These are phyloP conservation scores for Fusarium proliferatum DNA, from an alignment of 2,329 filamentous ascomycete genomes.

Conservation along the genomic window DNA sequence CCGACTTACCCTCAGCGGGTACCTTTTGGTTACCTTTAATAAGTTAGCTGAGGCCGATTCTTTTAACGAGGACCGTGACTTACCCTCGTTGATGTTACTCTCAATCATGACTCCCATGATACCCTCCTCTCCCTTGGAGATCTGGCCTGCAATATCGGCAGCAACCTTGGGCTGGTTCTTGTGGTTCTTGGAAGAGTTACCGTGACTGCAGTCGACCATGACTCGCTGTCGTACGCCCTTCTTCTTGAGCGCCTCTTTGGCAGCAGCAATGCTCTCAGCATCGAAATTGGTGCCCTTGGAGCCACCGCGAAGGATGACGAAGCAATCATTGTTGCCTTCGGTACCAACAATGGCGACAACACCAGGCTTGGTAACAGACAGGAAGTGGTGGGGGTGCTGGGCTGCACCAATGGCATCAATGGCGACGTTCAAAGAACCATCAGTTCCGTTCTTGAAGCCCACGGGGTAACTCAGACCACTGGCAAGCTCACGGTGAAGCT, in stretches of 20 bases:
- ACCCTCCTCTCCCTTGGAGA: conserved; percentile 81
- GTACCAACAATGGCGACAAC: conserved; percentile 96
- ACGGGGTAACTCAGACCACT: conserved; percentile 96
- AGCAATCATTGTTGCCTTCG: conserved; percentile 95
- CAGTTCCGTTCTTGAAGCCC: conserved; percentile 99
- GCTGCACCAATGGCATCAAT: conserved; percentile 97
- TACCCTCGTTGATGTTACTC: conserved; percentile 94
- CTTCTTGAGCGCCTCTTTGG: conserved; percentile 81
- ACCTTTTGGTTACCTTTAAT: conserved; percentile 83
- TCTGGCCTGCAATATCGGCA: conserved; percentile 82
- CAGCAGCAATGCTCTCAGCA: conserved; percentile 81
- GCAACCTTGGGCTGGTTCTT: conserved; percentile 97
- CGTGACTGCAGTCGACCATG: conserved; percentile 99
- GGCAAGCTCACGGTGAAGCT: conserved; percentile 93
- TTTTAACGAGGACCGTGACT: conserved; percentile 36
- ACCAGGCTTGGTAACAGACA: conserved; percentile 96
- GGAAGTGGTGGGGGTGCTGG: conserved; percentile 92
- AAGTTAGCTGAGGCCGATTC: conserved; percentile 41
- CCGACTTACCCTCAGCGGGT: conserved; percentile 83
- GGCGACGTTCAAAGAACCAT: conserved; percentile 87
- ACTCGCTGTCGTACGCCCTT: conserved; percentile 79
- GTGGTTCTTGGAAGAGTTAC: conserved; percentile 95
- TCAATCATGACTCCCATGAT: conserved; percentile 99
- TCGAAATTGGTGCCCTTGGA: conserved; percentile 96
- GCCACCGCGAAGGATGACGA: conserved; percentile 93